A percentile compares a stretch with the other conserved stretches of the same genome.
Conservation (phyloP, 2,329 filamentous ascomycete genomes). For the Fusarium sp. region DNA sequence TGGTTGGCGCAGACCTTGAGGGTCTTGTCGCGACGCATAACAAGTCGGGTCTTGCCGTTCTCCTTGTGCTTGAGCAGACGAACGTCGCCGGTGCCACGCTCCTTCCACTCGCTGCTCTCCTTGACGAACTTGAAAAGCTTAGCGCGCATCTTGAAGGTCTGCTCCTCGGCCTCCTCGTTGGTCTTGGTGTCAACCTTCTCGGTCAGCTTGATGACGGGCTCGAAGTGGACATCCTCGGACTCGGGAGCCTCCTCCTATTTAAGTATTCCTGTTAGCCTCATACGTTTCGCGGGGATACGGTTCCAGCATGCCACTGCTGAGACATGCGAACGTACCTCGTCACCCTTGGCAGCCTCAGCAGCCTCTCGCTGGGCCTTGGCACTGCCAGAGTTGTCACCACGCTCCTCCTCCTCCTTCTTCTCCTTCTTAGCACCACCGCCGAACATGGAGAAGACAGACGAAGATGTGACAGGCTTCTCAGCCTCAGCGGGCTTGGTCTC, state of each 20-base stretch:
- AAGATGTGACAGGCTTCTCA: constrained; percentile 60
- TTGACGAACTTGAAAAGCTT: constrained; percentile 99
- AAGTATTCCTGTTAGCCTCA: constrained; percentile 8
- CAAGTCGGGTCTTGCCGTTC: constrained; percentile 95
- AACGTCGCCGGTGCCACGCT: constrained; percentile 96
- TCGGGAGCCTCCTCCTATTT: constrained; percentile 76
- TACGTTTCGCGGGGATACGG: not conserved
- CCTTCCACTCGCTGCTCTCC: constrained; percentile 96
- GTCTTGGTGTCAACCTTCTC: constrained; percentile 98
- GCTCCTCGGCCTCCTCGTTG: constrained; percentile 97
- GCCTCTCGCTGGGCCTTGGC: constrained; percentile 79
- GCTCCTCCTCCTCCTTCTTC: constrained; percentile 84
- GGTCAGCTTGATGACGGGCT: constrained; percentile 94
- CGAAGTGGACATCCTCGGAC: constrained; percentile 94
- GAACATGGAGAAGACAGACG: constrained; percentile 96
- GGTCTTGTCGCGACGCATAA: constrained; percentile 99
- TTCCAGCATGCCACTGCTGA: constrained; percentile 16
- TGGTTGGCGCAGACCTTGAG: constrained; percentile 99
- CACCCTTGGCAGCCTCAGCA: constrained; percentile 65
- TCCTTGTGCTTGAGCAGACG: constrained; percentile 98
- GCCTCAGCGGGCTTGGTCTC: constrained; percentile 28
- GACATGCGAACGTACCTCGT: constrained; percentile 59
- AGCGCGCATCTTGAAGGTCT: constrained; percentile 98
- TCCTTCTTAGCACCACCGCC: constrained; percentile 97
- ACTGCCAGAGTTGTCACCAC: constrained; percentile 87